Evolutionary conservation across 441 rosid species (phyloP).

Genomic region (Gossypium gossypioides): DNA sequence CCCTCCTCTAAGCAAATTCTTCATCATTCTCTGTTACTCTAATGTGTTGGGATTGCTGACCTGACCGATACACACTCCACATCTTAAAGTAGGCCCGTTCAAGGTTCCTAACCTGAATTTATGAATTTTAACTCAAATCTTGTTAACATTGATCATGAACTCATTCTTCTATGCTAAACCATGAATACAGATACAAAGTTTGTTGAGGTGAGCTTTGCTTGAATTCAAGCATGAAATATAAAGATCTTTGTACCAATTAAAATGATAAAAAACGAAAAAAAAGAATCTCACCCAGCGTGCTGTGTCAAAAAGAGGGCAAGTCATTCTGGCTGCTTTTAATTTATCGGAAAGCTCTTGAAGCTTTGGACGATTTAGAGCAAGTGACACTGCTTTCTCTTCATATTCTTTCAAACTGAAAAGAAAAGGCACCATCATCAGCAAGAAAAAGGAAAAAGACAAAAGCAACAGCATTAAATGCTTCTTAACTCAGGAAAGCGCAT

Average conservation of each 20-base stretch:
- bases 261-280: not conserved
- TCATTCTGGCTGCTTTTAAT: slow-evolving; percentile 56
- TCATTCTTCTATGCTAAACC: not conserved
- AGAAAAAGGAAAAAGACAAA: not conserved
- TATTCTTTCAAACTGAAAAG: slow-evolving; percentile 64
- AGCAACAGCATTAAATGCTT: not conserved
- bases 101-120: slow-evolving; percentile 68
- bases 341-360: slow-evolving; percentile 62
- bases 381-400: slow-evolving; percentile 78
- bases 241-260: not conserved
- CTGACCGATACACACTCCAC: slow-evolving; percentile 78
- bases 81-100: slow-evolving; percentile 82
- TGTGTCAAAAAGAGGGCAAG: slow-evolving; percentile 87
- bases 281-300: slow-evolving; percentile 67
- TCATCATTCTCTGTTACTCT: slow-evolving; percentile 61
- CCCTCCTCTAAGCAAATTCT: slow-evolving; percentile 48
- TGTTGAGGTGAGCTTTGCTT: not conserved
- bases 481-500: not conserved
- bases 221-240: not conserved
- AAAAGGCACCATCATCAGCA: not conserved
- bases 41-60: slow-evolving; percentile 66
- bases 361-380: slow-evolving; percentile 66
- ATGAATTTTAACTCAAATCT: not conserved
- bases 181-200: not conserved
- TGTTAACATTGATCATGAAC: not conserved